phyloP scores from a whole-genome alignment of 352 stramenopile genomes.

The Phytophthora fragariae region DNA sequence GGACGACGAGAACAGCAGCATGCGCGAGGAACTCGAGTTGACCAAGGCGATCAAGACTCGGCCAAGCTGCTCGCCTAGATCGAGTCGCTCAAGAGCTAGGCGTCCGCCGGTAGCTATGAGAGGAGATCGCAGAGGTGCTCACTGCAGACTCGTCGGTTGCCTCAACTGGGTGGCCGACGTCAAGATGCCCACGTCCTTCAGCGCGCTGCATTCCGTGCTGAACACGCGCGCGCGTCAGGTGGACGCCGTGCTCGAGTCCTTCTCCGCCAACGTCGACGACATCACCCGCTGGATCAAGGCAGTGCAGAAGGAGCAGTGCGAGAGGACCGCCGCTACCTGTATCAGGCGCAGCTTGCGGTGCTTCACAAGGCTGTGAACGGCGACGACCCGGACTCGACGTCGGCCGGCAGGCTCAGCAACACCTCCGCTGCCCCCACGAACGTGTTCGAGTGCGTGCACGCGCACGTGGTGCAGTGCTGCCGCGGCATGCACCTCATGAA shows the following conservation, averaged over 20 bases:
- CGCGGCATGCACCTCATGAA: too few species aligned
- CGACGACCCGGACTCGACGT: slow-evolving; percentile 40
- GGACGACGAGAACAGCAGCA: slow-evolving; percentile 41
- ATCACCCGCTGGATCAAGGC: slow-evolving; percentile 80
- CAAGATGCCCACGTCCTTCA: slow-evolving; percentile 69
- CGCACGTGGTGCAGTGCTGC: slow-evolving; percentile 74
- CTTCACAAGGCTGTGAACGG: slow-evolving; percentile 39
- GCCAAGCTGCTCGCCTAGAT: slow-evolving; percentile 66
- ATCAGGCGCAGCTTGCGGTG: slow-evolving; percentile 79
- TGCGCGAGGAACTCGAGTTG: slow-evolving; percentile 80
- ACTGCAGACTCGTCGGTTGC: slow-evolving; percentile 86
- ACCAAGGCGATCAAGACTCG: slow-evolving; percentile 67
- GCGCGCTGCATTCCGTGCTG: slow-evolving; percentile 63
- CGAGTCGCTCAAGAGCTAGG: slow-evolving; percentile 69
- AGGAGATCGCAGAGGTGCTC: slow-evolving; percentile 74
- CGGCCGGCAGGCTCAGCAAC: slow-evolving; percentile 44
- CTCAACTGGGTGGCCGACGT: slow-evolving; percentile 72
- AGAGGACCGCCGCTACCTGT: slow-evolving; percentile 80
- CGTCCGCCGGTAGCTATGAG: slow-evolving; percentile 62
- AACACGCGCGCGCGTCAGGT: slow-evolving; percentile 81
- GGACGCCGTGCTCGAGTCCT: slow-evolving; percentile 69
- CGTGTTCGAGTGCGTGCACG: slow-evolving; percentile 80
- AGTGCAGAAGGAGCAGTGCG: slow-evolving; percentile 77
- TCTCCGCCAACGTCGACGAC: slow-evolving; percentile 69
- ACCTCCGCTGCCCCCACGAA: slow-evolving; percentile 68